Evolutionary conservation across 2,329 filamentous ascomycete genomes (phyloP), one percentile per base, ranked within the genome.

Genomic region (Talaromyces islandicus): DNA sequence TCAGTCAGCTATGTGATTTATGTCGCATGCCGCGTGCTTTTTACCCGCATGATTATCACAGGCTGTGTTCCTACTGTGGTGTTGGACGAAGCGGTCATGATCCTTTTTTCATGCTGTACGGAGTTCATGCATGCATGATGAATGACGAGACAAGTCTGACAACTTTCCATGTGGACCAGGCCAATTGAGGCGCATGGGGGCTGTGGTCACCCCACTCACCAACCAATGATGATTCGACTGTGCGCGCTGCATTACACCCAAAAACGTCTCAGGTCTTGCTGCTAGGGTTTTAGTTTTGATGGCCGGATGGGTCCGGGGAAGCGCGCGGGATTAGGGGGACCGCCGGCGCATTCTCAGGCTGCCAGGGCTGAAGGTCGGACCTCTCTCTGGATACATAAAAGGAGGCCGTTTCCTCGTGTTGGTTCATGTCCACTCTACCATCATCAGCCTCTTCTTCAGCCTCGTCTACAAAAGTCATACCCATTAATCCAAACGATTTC

Each of bases 321-420:
- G 12, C 48, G 48, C 19, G 48, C 14, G 24, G 19, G 48, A 52
- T 52, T 52, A 29, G 14, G 5, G n/a, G 43, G 24, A 52, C 17
- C 25, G 43, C 9, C 12, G 24, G 24, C 14, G 43, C 43, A 50
- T 52, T 21, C 48, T n/a, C 48, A 52, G 43, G 25, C 43, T 21
- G 24, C 48, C 46, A 29, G 38, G 48, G 57, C 57, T 24, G 57
- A 51, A 21, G 35, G 57, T 35, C 38, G 56, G 14, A 38, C 12
- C 24, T 50, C 21, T 19, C n/a, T 27, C 25, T 3, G 43, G 43
- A 50, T 50, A 54, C 54, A 30, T 59, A 59, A 59, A 59, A 59
- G 57, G 57, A 48, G 52, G 29, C 4, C n/a, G 9, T 50, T 38
- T 32, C 38, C 57, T 55, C 57, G 21, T 30, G 43, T 55, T 27